A percentile compares a stretch with the other conserved stretches of the same genome.
Evolutionary conservation across 78 protist genomes (phyloP).

Genomic region (Pirum gemmata): DNA sequence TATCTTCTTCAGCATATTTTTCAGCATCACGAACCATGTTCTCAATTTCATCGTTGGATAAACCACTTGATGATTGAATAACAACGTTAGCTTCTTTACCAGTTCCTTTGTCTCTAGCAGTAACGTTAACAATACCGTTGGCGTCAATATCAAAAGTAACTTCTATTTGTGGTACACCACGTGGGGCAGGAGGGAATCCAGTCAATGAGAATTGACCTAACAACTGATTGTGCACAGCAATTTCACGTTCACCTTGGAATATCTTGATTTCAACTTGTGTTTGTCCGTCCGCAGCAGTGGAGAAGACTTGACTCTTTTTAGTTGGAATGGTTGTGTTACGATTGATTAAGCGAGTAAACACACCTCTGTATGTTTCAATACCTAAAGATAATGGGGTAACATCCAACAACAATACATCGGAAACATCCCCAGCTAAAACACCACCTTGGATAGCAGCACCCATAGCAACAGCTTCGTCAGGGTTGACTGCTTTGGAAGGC

Average conservation of each 20-base stretch:
- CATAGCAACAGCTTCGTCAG: conserved; percentile 98
- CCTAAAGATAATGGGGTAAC: conserved; percentile 94
- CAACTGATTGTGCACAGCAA: conserved; percentile 90
- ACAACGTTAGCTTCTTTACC: conserved; percentile 72
- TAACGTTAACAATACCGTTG: conserved; percentile 83
- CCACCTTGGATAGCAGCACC: conserved; percentile 99
- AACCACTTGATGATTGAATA: conserved; percentile 88
- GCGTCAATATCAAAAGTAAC: conserved; percentile 87
- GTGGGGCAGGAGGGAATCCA: conserved; percentile 92
- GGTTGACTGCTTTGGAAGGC: conserved; percentile 95
- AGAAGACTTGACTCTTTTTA: conserved; percentile 86
- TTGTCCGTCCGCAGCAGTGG: conserved; percentile 98
- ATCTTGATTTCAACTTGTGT: conserved; percentile 94
- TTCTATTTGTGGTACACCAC: conserved; percentile 62
- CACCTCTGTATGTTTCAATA: conserved; percentile 89
- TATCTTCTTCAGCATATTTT: conserved; percentile 59
- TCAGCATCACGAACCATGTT: conserved; percentile 91
- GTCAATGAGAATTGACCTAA: conserved; percentile 86
- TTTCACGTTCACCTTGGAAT: conserved; percentile 96
- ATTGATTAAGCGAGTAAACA: conserved; percentile 75
- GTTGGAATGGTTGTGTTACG: conserved; percentile 92
- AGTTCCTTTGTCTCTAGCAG: conserved; percentile 93
- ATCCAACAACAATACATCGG: conserved; percentile 80
- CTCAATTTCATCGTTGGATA: conserved; percentile 83
- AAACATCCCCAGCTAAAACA: conserved; percentile 78